Conservation (phyloP, 148 eudicot genomes). For the Dianthus caryophyllus region DNA sequence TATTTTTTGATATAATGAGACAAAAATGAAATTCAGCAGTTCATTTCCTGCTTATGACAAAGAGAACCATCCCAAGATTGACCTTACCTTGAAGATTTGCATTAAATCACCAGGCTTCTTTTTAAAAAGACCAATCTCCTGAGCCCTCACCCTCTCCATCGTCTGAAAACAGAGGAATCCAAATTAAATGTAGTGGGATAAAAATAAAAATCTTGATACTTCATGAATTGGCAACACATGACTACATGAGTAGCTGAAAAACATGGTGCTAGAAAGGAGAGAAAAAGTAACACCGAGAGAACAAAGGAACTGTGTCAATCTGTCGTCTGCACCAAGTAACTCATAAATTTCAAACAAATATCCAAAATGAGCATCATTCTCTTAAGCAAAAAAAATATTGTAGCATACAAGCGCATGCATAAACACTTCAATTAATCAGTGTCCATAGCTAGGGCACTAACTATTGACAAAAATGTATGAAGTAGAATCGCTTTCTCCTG, state of each 20-base stretch:
- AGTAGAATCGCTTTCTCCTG: background rate
- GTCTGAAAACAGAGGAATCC: constrained; percentile 53
- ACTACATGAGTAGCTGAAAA: background rate
- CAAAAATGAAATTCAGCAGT: too few species aligned
- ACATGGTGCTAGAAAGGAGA: constrained; percentile 2
- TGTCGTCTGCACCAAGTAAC: background rate
- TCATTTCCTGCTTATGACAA: too few species aligned
- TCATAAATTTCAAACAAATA: background rate
- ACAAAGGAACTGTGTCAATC: background rate
- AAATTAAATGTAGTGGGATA: background rate
- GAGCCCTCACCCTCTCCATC: constrained; percentile 93
- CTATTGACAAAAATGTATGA: background rate
- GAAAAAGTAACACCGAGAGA: constrained; percentile 1
- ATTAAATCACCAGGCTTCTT: constrained; percentile 76
- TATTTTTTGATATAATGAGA: too few species aligned
- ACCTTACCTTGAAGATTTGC: constrained; percentile 82
- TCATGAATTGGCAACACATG: constrained; percentile 6
- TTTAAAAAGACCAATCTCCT: constrained; percentile 74
- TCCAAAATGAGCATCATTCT: background rate
- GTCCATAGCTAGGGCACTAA: background rate
- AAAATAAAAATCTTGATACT: background rate
- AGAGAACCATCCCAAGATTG: too few species aligned
- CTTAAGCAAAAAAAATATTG: background rate
- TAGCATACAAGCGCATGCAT: background rate
- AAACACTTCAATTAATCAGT: background rate